These are phyloP conservation scores for Zygotorulaspora sp. DNA, from an alignment of 805 yeast genomes.

Conservation along the genomic window DNA sequence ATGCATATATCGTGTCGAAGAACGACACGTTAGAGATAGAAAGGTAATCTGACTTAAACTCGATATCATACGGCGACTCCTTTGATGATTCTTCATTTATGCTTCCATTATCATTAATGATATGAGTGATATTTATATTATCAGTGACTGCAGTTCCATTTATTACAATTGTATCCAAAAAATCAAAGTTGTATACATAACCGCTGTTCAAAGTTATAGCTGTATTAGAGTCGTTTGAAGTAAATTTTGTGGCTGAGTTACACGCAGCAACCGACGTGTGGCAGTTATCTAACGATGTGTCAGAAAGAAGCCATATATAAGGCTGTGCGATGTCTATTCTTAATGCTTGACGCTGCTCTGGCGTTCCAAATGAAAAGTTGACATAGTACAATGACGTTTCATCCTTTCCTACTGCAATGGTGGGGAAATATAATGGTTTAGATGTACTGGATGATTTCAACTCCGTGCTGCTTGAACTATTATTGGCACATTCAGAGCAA, in stretches of 20 bases:
- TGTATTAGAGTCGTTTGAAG: constrained; percentile 19
- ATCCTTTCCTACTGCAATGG: constrained; percentile 26
- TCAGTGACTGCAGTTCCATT: constrained; percentile 28
- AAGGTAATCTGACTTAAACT: constrained; percentile 6
- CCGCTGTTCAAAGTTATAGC: constrained; percentile 10
- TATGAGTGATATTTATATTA: constrained; percentile 16
- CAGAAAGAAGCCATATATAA: constrained; percentile 35
- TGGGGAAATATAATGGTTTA: constrained; percentile 14
- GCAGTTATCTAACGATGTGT: constrained; percentile 11
- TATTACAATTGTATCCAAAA: constrained; percentile 24
- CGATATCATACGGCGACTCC: constrained; percentile 2
- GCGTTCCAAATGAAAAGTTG: constrained; percentile 34
- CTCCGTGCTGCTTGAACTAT: background rate
- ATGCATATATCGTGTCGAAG: constrained; percentile 37
- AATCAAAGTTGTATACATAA: constrained; percentile 15
- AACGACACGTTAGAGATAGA: constrained; percentile 34
- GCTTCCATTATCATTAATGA: constrained; percentile 4
- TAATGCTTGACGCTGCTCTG: constrained; percentile 29
- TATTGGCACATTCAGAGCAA: background rate
- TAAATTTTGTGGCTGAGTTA: constrained; percentile 13
- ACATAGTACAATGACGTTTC: constrained; percentile 29
- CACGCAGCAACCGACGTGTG: constrained; percentile 11
- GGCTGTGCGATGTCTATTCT: constrained; percentile 40
- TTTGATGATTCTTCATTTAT: background rate
- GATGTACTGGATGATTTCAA: background rate